A percentile compares a stretch with the other conserved stretches of the same genome.
These are phyloP conservation scores for Chaetomium sp. DNA, from an alignment of 2,329 filamentous ascomycete species.

Conservation along the genomic window DNA sequence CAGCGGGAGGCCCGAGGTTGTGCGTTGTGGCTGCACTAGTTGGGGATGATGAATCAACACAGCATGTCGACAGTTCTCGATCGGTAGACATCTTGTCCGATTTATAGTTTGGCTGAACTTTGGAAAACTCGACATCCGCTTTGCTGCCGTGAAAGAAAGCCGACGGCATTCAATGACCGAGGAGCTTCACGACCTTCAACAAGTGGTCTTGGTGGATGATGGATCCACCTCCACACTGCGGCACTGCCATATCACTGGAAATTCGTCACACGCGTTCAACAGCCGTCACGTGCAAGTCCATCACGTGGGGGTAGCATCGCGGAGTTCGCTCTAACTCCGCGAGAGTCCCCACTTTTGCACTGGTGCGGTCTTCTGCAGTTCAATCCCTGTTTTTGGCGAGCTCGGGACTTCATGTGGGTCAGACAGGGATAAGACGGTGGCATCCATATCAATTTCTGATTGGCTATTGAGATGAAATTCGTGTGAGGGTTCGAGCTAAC, in stretches of 20 bases:
- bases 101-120: not conserved
- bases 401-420: no score
- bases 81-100: not conserved
- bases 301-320: not conserved
- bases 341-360: not conserved
- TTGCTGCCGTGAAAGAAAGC: not conserved
- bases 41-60: not conserved
- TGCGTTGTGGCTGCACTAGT: not conserved
- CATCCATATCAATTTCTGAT: no score
- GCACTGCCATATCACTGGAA: no score
- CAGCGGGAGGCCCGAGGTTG: not conserved
- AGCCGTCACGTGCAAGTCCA: no score
- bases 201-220: not conserved
- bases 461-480: no score
- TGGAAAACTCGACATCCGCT: not conserved
- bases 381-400: no score
- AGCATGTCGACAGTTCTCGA: not conserved
- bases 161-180: not conserved
- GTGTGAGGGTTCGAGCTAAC: no score
- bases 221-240: no score
- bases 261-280: no score
- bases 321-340: slow-evolving; percentile 2
- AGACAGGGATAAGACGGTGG: no score
- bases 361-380: no score
- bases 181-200: not conserved